Percentiles rank a stretch among this genome's conserved stretches.
These are phyloP conservation scores for Apiotrichum montevideense DNA, from an alignment of 1,284 basidiomycete species.

Conservation along the genomic window DNA sequence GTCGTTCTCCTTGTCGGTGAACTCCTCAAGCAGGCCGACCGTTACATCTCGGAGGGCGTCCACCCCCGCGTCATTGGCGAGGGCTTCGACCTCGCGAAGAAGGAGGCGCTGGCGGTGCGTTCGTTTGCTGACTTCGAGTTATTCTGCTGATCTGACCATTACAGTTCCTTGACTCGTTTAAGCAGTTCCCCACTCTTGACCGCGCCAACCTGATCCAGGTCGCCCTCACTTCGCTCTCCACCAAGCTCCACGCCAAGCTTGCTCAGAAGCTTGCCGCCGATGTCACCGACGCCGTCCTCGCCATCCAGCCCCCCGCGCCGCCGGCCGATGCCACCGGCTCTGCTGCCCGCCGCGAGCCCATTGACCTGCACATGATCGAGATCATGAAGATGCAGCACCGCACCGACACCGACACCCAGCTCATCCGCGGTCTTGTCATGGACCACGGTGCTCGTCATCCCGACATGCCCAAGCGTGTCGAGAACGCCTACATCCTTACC, in stretches of 20 bases:
- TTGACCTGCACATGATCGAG: slow-evolving; percentile 99
- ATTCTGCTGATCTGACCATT: not conserved
- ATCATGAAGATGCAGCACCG: slow-evolving; percentile 99
- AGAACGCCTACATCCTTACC: slow-evolving; percentile 93
- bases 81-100: slow-evolving; percentile 96
- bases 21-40: slow-evolving; percentile 93
- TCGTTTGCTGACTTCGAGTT: too few species aligned
- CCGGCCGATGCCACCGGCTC: slow-evolving; percentile 53
- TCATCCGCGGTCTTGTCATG: slow-evolving; percentile 89
- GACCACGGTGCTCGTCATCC: slow-evolving; percentile 90
- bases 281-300: slow-evolving; percentile 90
- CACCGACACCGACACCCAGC: slow-evolving; percentile 94
- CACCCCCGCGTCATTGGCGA: slow-evolving; percentile 94
- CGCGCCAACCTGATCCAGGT: slow-evolving; percentile 87
- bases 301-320: slow-evolving; percentile 70
- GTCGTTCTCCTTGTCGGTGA: slow-evolving; percentile 97
- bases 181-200: slow-evolving; percentile 66
- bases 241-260: slow-evolving; percentile 78
- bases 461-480: slow-evolving; percentile 97
- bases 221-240: slow-evolving; percentile 88
- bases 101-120: slow-evolving; percentile 64
- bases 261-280: slow-evolving; percentile 86
- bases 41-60: slow-evolving; percentile 96
- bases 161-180: slow-evolving; percentile 82
- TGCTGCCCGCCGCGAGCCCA: slow-evolving; percentile 72